Conservation (phyloP, 2,329 filamentous ascomycete species). For the Pseudocercospora fuligena region DNA sequence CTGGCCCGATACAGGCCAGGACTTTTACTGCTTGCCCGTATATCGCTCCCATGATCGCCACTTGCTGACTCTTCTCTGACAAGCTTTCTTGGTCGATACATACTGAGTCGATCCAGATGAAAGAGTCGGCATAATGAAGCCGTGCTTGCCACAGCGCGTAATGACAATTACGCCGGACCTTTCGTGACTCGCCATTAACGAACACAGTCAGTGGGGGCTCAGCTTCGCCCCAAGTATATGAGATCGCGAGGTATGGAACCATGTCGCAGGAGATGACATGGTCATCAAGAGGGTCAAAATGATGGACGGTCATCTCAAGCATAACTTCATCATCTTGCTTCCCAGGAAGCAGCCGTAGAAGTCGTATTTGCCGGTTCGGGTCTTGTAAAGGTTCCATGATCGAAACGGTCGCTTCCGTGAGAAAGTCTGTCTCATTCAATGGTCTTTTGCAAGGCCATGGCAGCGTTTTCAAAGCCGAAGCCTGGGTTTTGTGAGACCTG, state of each 20-base stretch:
- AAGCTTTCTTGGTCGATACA: constrained; percentile 24
- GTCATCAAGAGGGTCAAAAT: background rate
- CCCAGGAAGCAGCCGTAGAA: background rate
- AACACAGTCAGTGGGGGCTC: background rate
- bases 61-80: constrained; percentile 18
- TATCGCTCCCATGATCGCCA: constrained; percentile 22
- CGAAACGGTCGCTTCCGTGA: background rate
- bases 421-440: background rate
- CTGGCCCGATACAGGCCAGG: constrained; percentile 4
- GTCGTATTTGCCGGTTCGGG: background rate
- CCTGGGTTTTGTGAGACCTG: background rate
- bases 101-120: constrained; percentile 23
- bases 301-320: background rate
- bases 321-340: background rate
- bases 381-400: background rate
- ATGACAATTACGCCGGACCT: background rate
- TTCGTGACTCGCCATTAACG: background rate
- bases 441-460: background rate
- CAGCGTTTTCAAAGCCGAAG: background rate
- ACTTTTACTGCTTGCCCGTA: constrained; percentile 14
- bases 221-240: constrained; percentile 1
- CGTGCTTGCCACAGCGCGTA: constrained; percentile 11
- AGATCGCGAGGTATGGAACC: background rate
- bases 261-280: too few relatives aligned
- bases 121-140: background rate